Conservation (phyloP, 83 land plant species). For the Thuja plicata region DNA sequence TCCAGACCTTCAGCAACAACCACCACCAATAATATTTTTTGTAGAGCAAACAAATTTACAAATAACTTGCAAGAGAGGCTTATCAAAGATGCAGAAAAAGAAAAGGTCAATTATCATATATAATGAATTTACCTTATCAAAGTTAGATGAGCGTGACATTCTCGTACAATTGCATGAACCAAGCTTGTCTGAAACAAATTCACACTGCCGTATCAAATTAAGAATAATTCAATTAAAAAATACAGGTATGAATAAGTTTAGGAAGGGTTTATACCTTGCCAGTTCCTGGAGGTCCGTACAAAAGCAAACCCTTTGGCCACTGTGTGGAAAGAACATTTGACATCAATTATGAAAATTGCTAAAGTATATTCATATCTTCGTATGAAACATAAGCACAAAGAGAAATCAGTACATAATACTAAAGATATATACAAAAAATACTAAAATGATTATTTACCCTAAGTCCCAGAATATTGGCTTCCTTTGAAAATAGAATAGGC, state of each 20-base stretch:
- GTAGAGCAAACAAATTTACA: not conserved
- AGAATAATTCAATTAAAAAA: not conserved
- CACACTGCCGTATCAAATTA: not conserved
- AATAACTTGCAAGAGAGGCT: not conserved
- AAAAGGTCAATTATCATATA: not conserved
- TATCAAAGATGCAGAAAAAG: not conserved
- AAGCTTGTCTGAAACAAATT: slow-evolving; percentile 70
- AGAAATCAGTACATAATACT: not conserved
- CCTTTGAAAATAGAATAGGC: slow-evolving; percentile 53
- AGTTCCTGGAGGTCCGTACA: slow-evolving; percentile 91
- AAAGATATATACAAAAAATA: not conserved
- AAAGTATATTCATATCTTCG: not conserved
- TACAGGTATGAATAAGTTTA: not conserved
- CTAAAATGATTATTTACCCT: slow-evolving; percentile 3
- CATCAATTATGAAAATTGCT: not conserved
- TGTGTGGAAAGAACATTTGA: slow-evolving; percentile 23
- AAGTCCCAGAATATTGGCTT: slow-evolving; percentile 12
- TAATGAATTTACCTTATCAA: slow-evolving; percentile 45
- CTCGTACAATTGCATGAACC: slow-evolving; percentile 82
- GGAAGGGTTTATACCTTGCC: slow-evolving; percentile 65
- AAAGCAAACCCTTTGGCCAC: slow-evolving; percentile 91
- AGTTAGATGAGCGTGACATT: slow-evolving; percentile 74
- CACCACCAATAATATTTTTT: not conserved
- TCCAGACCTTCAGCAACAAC: not conserved
- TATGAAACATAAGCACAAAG: not conserved